Evolutionary conservation across 768 basidiomycete species (phyloP), one percentile per base, ranked within the genome.

Genomic region (Boletus rubropictus): DNA sequence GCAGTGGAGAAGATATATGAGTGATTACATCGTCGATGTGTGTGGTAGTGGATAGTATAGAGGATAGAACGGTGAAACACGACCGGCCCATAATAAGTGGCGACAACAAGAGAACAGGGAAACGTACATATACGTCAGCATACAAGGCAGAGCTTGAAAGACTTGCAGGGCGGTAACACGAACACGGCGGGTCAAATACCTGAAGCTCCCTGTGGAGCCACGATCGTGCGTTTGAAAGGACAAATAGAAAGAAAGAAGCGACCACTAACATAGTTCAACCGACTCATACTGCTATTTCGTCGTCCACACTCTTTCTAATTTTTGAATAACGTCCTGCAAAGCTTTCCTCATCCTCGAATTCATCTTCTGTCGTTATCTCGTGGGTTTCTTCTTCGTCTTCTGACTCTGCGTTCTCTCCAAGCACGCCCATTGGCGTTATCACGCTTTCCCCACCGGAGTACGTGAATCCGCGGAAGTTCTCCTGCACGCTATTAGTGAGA

Each of bases 381-480:
- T 59, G 52, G 1, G 52, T 57, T 36, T 80, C 79, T 21, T 78
- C 76, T 7, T 75, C 78, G 22, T 69, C 68, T n/a, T 73, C 71
- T n/a, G 48, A 44, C 4, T 60, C 62, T 21, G 29, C 32, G 33
- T 63, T 54, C 56, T 57, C 53, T 45, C 66, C 62, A 42, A 75
- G 59, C 35, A 71, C 56, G 6, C 75, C 75, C 42, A 68, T 68
- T n/a, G 72, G 67, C 10, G 69, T 72, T 5, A 73, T 63, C 25
- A 86, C 65, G 46, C 81, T 82, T 70, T 86, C 84, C 21, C 82
- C 83, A 41, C 86, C 86, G 24, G 81, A 82, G 62, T 84, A 90
- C 7, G 88, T 94, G 74, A 98, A 98, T 17, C 95, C 95, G 38
- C 86, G 78, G 68, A 98, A 98, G 63, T 96, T 92, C 71, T 94